A percentile compares a stretch with the other conserved stretches of the same genome.
Evolutionary conservation across 345 rosid species (phyloP).

Genomic region (Gossypium longicalyx): DNA sequence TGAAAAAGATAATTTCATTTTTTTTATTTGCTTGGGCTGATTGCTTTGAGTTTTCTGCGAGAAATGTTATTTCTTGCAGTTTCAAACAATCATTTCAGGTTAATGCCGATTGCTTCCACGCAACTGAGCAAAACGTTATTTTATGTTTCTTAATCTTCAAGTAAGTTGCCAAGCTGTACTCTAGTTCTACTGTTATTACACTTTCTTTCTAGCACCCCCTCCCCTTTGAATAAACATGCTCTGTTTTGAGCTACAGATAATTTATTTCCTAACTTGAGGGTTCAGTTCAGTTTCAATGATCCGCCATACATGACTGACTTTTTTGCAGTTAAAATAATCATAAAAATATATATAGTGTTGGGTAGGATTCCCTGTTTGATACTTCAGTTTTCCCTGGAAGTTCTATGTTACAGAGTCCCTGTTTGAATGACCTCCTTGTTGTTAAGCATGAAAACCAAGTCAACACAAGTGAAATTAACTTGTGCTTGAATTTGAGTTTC

Average conservation of each 20-base stretch:
- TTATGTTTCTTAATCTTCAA: neutral
- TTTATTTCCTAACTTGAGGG: neutral
- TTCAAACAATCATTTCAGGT: conserved; percentile 15
- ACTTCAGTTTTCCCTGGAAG: neutral
- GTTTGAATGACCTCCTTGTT: too few species aligned
- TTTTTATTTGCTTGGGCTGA: neutral
- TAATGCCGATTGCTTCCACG: neutral
- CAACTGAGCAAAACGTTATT: neutral
- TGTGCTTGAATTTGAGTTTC: neutral
- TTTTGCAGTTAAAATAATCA: neutral
- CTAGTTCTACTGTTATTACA: neutral
- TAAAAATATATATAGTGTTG: too few species aligned
- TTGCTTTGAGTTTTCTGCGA: conserved; percentile 9
- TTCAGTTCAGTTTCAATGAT: neutral
- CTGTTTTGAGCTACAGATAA: neutral
- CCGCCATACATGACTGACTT: neutral
- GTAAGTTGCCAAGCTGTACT: neutral
- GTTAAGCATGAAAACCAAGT: neutral
- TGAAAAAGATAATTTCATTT: neutral
- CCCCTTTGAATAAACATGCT: neutral
- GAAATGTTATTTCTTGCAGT: conserved; percentile 7
- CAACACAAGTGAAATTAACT: neutral
- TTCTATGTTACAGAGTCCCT: neutral
- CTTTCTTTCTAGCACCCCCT: neutral
- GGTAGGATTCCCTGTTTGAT: neutral